Evolutionary conservation across 306 rosid genomes (phyloP).

Genomic region (Datisca glomerata): DNA sequence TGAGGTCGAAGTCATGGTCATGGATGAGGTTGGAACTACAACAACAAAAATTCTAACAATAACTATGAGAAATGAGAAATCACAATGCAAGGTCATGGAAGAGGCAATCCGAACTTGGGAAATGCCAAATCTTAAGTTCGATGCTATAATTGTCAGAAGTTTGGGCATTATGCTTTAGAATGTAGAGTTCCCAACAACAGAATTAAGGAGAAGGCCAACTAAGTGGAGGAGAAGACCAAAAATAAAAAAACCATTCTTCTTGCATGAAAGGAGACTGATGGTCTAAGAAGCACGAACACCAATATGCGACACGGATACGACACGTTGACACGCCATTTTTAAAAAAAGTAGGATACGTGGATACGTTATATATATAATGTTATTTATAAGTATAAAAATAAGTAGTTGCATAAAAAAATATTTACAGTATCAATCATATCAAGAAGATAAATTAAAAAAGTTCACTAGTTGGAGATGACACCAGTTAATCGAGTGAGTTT

Average conservation of each 20-base stretch:
- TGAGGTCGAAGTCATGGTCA: neutral
- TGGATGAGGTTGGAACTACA: neutral
- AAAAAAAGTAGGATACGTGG: no score
- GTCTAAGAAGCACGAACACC: no score
- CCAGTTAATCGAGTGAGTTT: no score
- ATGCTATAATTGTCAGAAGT: neutral
- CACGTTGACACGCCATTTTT: no score
- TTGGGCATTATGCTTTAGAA: neutral
- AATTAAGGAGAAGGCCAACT: neutral
- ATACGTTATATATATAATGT: no score
- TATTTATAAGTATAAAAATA: no score
- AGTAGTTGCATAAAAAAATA: no score
- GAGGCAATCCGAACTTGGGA: neutral
- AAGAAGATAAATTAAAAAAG: no score
- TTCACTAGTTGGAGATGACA: no score
- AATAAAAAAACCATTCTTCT: neutral
- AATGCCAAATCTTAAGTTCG: neutral
- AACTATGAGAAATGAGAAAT: neutral
- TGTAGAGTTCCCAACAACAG: no score
- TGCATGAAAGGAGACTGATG: neutral
- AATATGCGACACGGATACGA: no score
- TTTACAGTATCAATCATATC: no score
- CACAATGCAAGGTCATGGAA: neutral
- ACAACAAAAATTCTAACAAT: neutral
- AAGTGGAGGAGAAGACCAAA: neutral